Base-by-base conservation (phyloP, 208 protist species). In the Trypanosoma congolense region DNA sequence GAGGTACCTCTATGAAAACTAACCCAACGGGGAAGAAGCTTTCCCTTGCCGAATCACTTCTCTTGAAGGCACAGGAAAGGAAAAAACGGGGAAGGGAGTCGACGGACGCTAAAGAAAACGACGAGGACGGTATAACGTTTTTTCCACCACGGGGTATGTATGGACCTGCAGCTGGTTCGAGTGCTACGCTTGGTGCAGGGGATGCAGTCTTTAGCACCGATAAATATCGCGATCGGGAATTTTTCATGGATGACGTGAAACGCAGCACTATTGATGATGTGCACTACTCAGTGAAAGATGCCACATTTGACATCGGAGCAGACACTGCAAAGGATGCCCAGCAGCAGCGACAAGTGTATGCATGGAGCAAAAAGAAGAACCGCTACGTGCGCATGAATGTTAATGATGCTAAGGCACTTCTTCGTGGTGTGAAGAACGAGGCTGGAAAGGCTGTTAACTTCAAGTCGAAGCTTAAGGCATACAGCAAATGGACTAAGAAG, bases 291-390 rank as follows among this genome's bases (percentile, higher is more conserved):
- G 82, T 96, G 25, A 83, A 84, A 58, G 83, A 94, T 45, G 90
- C 86, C 19, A 91, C 86, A 25, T 67, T 96, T 61, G 90, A 93
- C 45, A 83, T 96, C 6, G 65, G 60, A n/a, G 83, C 90, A 2
- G 87, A 96, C 45, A 91, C 79, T 14, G 82, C 80, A 16, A 71
- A 87, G 57, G 87, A 91, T 28, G 84, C 78, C 26, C 75, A 77
- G 30, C 79, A 87, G 69, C 87, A 95, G 66, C 80, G 91, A 12
- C 61, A 81, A 49, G 91, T 96, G 22, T 96, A 80, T 57, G 84
- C 87, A 26, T 96, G 91, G 88, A 95, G 78, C 65, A 94, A 92
- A 61, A 95, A 93, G 75, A 95, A 92, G 73, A 96, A 85, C 55
- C 87, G 88, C 44, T 96, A 93, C 73, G 78, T 94, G 2, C 76